phyloP scores from a whole-genome alignment of 2,329 filamentous ascomycete genomes.

The Macrophomina phaseolina region DNA sequence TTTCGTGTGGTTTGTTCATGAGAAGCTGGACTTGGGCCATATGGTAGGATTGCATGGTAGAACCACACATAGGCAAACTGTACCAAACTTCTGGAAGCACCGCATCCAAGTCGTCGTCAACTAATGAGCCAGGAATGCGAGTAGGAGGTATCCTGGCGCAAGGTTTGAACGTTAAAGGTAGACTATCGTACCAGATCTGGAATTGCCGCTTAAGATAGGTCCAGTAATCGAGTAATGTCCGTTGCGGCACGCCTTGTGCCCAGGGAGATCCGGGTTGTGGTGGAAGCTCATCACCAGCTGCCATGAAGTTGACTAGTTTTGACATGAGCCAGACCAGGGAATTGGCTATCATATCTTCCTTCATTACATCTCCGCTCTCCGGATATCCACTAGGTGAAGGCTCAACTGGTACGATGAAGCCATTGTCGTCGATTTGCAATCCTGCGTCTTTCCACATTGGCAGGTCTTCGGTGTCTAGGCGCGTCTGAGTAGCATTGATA shows the following conservation, averaged over 20 bases:
- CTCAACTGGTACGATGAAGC: slow-evolving; percentile 57
- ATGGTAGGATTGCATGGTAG: slow-evolving; percentile 69
- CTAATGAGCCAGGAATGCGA: slow-evolving; percentile 34
- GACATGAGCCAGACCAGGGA: slow-evolving; percentile 69
- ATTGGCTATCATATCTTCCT: slow-evolving; percentile 69
- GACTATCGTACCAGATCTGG: slow-evolving; percentile 63
- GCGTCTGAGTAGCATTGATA: slow-evolving; percentile 66
- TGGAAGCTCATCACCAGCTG: slow-evolving; percentile 59
- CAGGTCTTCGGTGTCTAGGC: slow-evolving; percentile 67
- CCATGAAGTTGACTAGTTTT: slow-evolving; percentile 70
- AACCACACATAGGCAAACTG: slow-evolving; percentile 66
- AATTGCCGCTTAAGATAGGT: slow-evolving; percentile 61
- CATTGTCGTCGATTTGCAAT: slow-evolving; percentile 61
- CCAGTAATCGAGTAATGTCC: slow-evolving; percentile 60
- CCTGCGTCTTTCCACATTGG: slow-evolving; percentile 69
- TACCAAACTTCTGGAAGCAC: slow-evolving; percentile 67
- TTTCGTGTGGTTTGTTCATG: slow-evolving; percentile 65
- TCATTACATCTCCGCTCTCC: slow-evolving; percentile 57
- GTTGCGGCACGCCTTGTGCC: slow-evolving; percentile 54
- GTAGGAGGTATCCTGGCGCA: slow-evolving; percentile 56
- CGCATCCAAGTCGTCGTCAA: slow-evolving; percentile 40
- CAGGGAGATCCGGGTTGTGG: slow-evolving; percentile 44
- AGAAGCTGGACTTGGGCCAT: slow-evolving; percentile 67
- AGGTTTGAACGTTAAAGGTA: slow-evolving; percentile 65
- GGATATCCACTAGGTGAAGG: slow-evolving; percentile 46